Percentiles rank a stretch among this genome's conserved stretches.
Evolutionary conservation across 768 basidiomycete species (phyloP).

Genomic region (Chlorophyllum brunneum): DNA sequence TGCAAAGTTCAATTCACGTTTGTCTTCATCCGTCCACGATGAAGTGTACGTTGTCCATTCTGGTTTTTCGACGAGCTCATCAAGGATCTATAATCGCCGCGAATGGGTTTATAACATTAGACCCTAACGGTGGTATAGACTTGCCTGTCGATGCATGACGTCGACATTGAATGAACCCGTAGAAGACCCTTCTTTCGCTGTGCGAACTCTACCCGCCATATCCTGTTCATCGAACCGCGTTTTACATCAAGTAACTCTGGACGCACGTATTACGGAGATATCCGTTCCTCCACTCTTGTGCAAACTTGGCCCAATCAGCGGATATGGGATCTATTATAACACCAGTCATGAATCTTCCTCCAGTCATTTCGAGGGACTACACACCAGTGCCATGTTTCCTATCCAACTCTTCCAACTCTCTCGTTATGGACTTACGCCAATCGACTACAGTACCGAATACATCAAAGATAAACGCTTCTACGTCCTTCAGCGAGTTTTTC

Average conservation of each 20-base stretch:
- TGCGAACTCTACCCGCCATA: constrained; percentile 31
- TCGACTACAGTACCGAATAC: constrained; percentile 51
- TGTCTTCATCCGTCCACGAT: constrained; percentile 39
- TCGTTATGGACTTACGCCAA: constrained; percentile 32
- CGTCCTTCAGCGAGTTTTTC: constrained; percentile 17
- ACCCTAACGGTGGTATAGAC: background rate
- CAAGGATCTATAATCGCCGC: constrained; percentile 50
- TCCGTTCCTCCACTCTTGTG: constrained; percentile 52
- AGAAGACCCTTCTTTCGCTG: constrained; percentile 41
- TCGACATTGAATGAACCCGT: constrained; percentile 54
- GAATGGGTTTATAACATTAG: background rate
- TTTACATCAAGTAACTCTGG: background rate
- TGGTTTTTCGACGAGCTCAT: constrained; percentile 43
- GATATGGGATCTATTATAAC: background rate
- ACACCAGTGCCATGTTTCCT: constrained; percentile 25
- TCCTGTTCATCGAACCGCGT: background rate
- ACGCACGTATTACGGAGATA: constrained; percentile 47
- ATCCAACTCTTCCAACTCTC: constrained; percentile 27
- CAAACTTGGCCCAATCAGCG: constrained; percentile 44
- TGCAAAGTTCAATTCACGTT: constrained; percentile 39
- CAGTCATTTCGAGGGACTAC: constrained; percentile 8
- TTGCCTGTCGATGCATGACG: constrained; percentile 50
- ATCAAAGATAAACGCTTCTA: constrained; percentile 45
- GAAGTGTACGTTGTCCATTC: constrained; percentile 49
- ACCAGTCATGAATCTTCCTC: too few relatives aligned